phyloP scores from a whole-genome alignment of 768 basidiomycete species.

The Lactifluus subvellereus region DNA sequence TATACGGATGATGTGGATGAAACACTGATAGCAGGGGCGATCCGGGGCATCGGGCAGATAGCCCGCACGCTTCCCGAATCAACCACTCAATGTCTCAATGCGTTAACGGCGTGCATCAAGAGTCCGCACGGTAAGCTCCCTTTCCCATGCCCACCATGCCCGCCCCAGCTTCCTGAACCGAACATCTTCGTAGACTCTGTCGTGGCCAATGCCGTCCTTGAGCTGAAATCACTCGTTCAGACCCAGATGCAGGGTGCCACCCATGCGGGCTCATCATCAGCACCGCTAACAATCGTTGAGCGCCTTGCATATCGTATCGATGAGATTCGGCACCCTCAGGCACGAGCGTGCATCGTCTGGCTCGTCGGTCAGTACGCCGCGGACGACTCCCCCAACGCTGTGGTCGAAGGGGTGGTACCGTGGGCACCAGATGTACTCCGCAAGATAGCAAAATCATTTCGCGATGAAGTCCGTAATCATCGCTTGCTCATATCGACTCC shows the following conservation, averaged over 20 bases:
- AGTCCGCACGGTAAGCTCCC: conserved; percentile 50
- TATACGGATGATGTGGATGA: conserved; percentile 79
- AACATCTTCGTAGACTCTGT: conserved; percentile 52
- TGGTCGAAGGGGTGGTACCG: conserved; percentile 52
- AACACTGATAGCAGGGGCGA: conserved; percentile 60
- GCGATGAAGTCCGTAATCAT: conserved; percentile 49
- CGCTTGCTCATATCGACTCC: background rate
- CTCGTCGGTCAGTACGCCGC: conserved; percentile 85
- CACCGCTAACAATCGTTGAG: conserved; percentile 63
- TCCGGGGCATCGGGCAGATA: conserved; percentile 73
- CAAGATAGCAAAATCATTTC: conserved; percentile 69
- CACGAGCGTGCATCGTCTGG: conserved; percentile 87
- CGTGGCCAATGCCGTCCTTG: conserved; percentile 75
- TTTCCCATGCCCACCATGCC: background rate
- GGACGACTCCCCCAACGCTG: conserved; percentile 36
- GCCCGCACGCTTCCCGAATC: conserved; percentile 64
- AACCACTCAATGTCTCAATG: conserved; percentile 62
- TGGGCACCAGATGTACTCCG: conserved; percentile 91
- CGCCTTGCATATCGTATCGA: conserved; percentile 74
- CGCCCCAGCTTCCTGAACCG: background rate
- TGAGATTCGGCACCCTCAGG: conserved; percentile 71
- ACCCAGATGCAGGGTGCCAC: conserved; percentile 43
- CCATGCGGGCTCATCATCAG: conserved; percentile 20
- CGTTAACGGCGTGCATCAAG: conserved; percentile 75
- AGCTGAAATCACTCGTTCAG: conserved; percentile 81